Evolutionary conservation across 176 grass and related monocot species (phyloP).

Genomic region (Hordeum vulgare): MorexV3_pseudomolecules_assembly NC_058524.1:444568140-444568639

Average conservation of each 20-base stretch:
- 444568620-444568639: conserved; percentile 9
- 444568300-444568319: neutral
- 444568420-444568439: neutral
- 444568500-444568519: neutral
- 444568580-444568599: conserved; percentile 5
- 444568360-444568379: neutral
- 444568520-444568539: neutral
- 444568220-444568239: neutral
- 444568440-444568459: neutral
- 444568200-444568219: neutral
- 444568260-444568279: neutral
- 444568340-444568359: neutral
- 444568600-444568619: neutral
- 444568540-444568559: conserved; percentile 14
- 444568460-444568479: neutral
- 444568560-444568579: neutral
- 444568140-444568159: neutral
- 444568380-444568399: neutral
- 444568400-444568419: neutral
- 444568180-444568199: neutral
- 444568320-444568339: neutral
- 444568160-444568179: neutral
- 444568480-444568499: neutral
- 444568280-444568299: conserved; percentile 2
- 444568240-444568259: neutral